Evolutionary conservation across 2,329 filamentous ascomycete species (phyloP).

Genomic region (Lachnellula hyalina): DNA sequence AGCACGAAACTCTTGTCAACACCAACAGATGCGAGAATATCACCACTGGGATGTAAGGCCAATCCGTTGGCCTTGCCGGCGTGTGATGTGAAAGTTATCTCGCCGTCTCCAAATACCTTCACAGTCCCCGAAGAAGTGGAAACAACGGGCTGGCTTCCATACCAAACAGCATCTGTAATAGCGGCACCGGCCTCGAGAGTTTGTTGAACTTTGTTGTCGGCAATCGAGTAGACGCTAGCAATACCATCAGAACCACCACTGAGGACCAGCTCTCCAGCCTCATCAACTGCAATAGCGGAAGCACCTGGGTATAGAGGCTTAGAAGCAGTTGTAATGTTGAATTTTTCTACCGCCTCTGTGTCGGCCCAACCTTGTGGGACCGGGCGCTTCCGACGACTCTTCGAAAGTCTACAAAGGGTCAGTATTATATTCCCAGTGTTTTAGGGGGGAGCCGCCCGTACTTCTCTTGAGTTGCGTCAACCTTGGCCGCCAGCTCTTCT

Average conservation of each 20-base stretch:
- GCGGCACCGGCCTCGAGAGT: slow-evolving; percentile 37
- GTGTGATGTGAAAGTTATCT: slow-evolving; percentile 69
- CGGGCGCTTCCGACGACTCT: slow-evolving; percentile 82
- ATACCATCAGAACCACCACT: slow-evolving; percentile 58
- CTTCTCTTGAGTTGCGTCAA: slow-evolving; percentile 77
- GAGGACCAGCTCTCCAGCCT: slow-evolving; percentile 53
- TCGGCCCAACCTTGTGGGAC: slow-evolving; percentile 82
- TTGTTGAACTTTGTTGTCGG: slow-evolving; percentile 63
- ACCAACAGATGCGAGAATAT: slow-evolving; percentile 80
- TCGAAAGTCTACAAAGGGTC: slow-evolving; percentile 60
- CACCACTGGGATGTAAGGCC: slow-evolving; percentile 74
- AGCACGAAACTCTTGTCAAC: slow-evolving; percentile 89
- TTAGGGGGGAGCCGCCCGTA: slow-evolving; percentile 42
- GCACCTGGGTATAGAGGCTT: slow-evolving; percentile 56
- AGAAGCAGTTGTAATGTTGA: slow-evolving; percentile 47
- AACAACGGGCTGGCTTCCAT: slow-evolving; percentile 28
- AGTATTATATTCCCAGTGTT: slow-evolving; percentile 6
- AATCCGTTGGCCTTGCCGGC: slow-evolving; percentile 74
- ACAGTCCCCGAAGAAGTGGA: slow-evolving; percentile 49
- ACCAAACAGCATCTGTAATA: slow-evolving; percentile 53
- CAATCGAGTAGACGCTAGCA: slow-evolving; percentile 72
- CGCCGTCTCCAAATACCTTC: slow-evolving; percentile 69
- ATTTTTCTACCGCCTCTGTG: slow-evolving; percentile 61
- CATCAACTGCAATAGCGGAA: slow-evolving; percentile 51
- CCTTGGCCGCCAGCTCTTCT: slow-evolving; percentile 61